Base-by-base conservation (phyloP, 1,139 yeast genomes). In the Nakaseomyces bracarensis region DNA sequence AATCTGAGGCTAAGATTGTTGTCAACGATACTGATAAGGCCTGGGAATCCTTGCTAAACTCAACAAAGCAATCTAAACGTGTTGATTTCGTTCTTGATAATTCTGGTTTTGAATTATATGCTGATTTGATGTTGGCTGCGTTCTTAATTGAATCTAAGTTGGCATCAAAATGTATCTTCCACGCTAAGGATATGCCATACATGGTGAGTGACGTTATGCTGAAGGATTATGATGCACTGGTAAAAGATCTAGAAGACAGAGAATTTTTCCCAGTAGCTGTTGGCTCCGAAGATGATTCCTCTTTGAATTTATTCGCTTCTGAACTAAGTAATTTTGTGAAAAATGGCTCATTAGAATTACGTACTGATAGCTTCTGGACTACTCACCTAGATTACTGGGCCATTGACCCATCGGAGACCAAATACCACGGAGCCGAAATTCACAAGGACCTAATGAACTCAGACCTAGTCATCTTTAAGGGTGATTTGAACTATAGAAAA, bases 141-240 rank as follows among this genome's bases (percentile, higher is more conserved):
- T 87, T 86, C 61, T 65, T 87, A 44, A 69, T 93, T 36, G 95
- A 89, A 54, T 66, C 86, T 14, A 72, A 74, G 19, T 62, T 89
- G 31, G 79, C 77, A 14, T 65, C 69, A 20, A 67, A 73, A 41
- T 76, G 91, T 46, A 81, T 79, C 21, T 70, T 93, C 50, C 98
- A 93, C 63, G 87, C 95, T 51, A 91, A 91, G 64, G 77, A 79
- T 45, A 74, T 86, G 49, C 97, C 98, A 31, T 91, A 97, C 95
- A 89, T 91, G 79, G 98, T 91, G 16, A 84, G 96, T 54, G 99
- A 91, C 61, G 93, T 93, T 11, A 78, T 87, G 75, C 76, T 85
- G 20, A 78, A 79, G 52, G 99, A 91, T 63, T 77, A 85, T 50
- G 69, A 70, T 37, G 64, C 71, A 34, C 67, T 87, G 44, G 57